Base-by-base conservation (phyloP, 441 rosid genomes). In the Gossypium davidsonii region DNA sequence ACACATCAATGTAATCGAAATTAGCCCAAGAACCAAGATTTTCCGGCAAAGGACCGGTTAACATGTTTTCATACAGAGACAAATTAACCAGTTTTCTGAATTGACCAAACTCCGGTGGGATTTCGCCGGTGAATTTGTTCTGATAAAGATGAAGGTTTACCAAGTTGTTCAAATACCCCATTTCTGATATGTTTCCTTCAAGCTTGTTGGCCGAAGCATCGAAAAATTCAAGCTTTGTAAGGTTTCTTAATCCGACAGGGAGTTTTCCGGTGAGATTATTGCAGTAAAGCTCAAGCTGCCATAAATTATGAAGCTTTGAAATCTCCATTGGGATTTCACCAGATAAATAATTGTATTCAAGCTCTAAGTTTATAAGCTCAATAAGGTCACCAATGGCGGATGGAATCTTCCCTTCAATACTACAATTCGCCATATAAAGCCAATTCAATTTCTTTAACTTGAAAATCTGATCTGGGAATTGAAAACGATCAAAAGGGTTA, bases 1-100 rank as follows among this genome's bases (percentile, higher is more conserved):
- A 91, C 0, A 90, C 94, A 49, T 94, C 99, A 63, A 94, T 87
- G 89, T 48, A 91, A 79, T 79, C 78, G 3, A 94, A 92, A 15
- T 87, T 42, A 1, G 96, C 77, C 84, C 94, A 84, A 2, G 97
- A 91, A 51, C 98, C 97, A 3, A 94, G 84, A 72, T 85, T 80
- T 28, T 75, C 82, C 31, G 98, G 97, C 11, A 94, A 69, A 71
- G 92, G 67, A 46, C 98, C 98, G 21, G 86, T 89, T 62, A 94
- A 71, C 60, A 76, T 73, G 80, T 94, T 94, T 6, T 63, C 58
- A 48, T 94, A 94, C 1, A 94, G 81, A 51, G 98, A 94, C 57
- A 94, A 73, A 64, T 88, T 88, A 3, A 83, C 89, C 0, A 94
- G 88, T 21, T 76, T 77, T 73, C 78, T 83, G 63, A 94, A 94